Base-by-base conservation (phyloP, 1,284 basidiomycete genomes). In the Ustilago curta region DNA sequence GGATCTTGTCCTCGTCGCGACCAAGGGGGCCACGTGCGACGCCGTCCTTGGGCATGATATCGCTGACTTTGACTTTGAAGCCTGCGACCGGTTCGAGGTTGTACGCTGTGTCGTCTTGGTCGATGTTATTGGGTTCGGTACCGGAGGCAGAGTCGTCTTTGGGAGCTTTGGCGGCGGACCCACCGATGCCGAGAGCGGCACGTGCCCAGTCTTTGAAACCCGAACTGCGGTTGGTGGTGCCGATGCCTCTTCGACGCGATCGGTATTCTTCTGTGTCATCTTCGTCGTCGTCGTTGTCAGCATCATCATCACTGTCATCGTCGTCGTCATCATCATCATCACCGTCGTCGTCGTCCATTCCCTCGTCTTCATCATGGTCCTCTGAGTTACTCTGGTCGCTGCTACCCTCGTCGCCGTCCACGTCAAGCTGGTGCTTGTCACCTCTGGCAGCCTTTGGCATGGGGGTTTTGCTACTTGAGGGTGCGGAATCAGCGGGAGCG, bases 171-270 rank as follows among this genome's bases (percentile, higher is more conserved):
- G 61, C 50, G 7, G 65, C 74, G 19, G 60, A 56, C 7, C 65
- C 65, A n/a, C 54, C 55, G 19, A 82, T 69, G 6, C 78, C 76
- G 19, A 84, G 60, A 8, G 82, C 81, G 6, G 72, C 64, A n/a
- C 73, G 62, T 11, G 83, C 83, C 82, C 82, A 84, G 44, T 81
- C 76, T 50, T 84, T 84, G 75, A 84, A 84, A 21, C 79, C 79
- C 12, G 61, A 62, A 48, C 75, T 74, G 35, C 76, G 69, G 2
- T 61, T 53, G 8, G 81, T 69, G 19, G 71, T 68, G 48, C 69
- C 69, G 27, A 80, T 71, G 14, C 79, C 78, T 23, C 72, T 47
- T 11, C 77, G 74, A 45, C 63, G 65, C 8, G 77, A 74, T 44
- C 65, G 63, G 14, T 55, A 56, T 25, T 70, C 66, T 48, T 63